phyloP scores from a whole-genome alignment of 805 yeast genomes.

The Kuraishia ogatae region DNA sequence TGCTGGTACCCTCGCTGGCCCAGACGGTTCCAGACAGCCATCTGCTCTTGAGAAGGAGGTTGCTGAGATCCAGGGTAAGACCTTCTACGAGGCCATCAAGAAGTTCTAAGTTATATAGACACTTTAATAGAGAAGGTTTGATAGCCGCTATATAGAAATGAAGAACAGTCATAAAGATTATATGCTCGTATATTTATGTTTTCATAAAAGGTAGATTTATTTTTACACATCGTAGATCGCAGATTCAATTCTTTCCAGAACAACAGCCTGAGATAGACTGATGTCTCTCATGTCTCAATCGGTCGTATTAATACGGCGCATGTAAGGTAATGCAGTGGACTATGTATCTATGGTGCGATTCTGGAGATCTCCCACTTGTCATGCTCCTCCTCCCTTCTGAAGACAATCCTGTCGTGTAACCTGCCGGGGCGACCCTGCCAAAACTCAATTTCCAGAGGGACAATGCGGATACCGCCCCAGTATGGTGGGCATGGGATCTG shows the following conservation, averaged over 20 bases:
- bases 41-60: slow-evolving; percentile 52
- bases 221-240: too few species aligned
- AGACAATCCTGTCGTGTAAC: slow-evolving; percentile 82
- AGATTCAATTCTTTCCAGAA: too few species aligned
- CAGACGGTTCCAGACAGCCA: slow-evolving; percentile 69
- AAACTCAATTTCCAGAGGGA: slow-evolving; percentile 87
- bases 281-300: not conserved
- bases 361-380: slow-evolving; percentile 58
- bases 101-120: slow-evolving; percentile 11
- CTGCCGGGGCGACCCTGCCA: slow-evolving; percentile 96
- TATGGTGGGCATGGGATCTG: slow-evolving; percentile 84
- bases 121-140: not conserved
- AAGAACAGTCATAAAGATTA: not conserved
- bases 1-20: slow-evolving; percentile 72
- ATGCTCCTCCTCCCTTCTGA: slow-evolving; percentile 41
- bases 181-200: not conserved
- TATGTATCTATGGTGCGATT: slow-evolving; percentile 50
- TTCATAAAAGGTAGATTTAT: too few species aligned
- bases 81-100: slow-evolving; percentile 41
- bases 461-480: slow-evolving; percentile 92
- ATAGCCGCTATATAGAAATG: slow-evolving; percentile 11
- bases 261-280: too few species aligned
- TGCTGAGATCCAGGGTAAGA: slow-evolving; percentile 60
- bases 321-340: not conserved
- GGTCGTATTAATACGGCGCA: not conserved